These are phyloP conservation scores for Tricholoma saponaceum DNA, from an alignment of 768 basidiomycete species.

Conservation along the genomic window DNA sequence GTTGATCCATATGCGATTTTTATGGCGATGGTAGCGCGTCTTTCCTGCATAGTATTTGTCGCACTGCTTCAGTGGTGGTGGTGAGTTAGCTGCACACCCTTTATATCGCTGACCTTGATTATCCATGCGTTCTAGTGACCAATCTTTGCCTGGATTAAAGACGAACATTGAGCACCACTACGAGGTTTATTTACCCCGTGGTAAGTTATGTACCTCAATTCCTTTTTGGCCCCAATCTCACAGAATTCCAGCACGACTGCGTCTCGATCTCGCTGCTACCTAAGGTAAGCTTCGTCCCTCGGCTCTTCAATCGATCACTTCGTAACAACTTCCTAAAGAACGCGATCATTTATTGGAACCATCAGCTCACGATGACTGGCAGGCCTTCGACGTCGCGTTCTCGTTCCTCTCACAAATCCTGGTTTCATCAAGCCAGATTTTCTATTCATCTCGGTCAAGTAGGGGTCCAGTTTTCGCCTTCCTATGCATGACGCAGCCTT, in stretches of 20 bases:
- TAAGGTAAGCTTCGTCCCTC: conserved; percentile 12
- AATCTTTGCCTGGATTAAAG: conserved; percentile 8
- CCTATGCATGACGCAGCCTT: conserved; percentile 29
- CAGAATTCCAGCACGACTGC: conserved; percentile 12
- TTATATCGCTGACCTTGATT: neutral
- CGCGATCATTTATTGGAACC: conserved; percentile 14
- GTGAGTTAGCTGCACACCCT: conserved; percentile 6
- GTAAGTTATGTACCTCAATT: conserved; percentile 8
- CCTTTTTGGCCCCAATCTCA: neutral
- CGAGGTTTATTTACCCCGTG: conserved; percentile 22
- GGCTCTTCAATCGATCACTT: neutral
- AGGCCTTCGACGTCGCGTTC: conserved; percentile 20
- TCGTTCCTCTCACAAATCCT: conserved; percentile 17
- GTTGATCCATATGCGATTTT: conserved; percentile 14
- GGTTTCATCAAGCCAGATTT: conserved; percentile 25
- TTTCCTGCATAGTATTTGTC: conserved; percentile 14
- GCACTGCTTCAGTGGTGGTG: conserved; percentile 19
- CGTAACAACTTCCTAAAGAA: conserved; percentile 13
- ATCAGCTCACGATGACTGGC: conserved; percentile 20
- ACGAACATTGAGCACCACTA: conserved; percentile 20
- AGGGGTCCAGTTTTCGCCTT: conserved; percentile 32
- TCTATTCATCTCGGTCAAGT: conserved; percentile 24
- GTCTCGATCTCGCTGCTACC: conserved; percentile 20
- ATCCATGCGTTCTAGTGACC: conserved; percentile 5
- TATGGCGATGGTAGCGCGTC: conserved; percentile 12